A percentile compares a stretch with the other conserved stretches of the same genome.
phyloP scores from a whole-genome alignment of 2,329 filamentous ascomycete species.

The Xylaria digitata region DNA sequence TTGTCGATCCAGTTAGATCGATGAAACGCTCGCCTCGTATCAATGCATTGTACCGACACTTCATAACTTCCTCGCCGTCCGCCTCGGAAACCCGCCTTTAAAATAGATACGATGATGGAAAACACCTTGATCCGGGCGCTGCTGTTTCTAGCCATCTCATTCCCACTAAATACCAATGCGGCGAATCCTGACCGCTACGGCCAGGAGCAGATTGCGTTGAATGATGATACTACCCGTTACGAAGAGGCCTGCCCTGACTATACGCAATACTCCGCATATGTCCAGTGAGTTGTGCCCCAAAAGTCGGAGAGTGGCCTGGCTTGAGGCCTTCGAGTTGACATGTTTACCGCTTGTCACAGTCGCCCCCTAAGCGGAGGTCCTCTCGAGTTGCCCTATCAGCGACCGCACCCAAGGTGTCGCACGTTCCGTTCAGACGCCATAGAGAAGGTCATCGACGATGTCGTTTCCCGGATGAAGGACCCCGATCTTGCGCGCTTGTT shows the following conservation, averaged over 20 bases:
- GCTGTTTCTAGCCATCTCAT: constrained; percentile 39
- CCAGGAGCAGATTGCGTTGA: constrained; percentile 50
- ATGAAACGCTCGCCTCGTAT: not conserved
- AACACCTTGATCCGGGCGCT: constrained; percentile 10
- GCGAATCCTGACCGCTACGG: constrained; percentile 42
- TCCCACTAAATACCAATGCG: constrained; percentile 29
- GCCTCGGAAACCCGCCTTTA: not conserved
- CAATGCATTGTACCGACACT: constrained; percentile 10
- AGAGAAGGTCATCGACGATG: constrained; percentile 85
- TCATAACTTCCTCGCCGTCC: constrained; percentile 4
- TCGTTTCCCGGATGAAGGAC: constrained; percentile 83
- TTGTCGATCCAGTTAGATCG: not conserved
- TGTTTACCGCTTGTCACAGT: constrained; percentile 58
- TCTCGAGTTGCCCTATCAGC: constrained; percentile 84
- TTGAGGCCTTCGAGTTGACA: constrained; percentile 26
- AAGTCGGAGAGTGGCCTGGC: not conserved
- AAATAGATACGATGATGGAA: constrained; percentile 21
- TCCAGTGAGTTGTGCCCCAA: constrained; percentile 60
- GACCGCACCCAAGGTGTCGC: constrained; percentile 82
- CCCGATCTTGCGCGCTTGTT: constrained; percentile 92
- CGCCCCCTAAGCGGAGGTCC: constrained; percentile 83
- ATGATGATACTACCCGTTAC: constrained; percentile 50
- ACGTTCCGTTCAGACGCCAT: constrained; percentile 90
- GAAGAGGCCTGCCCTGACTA: constrained; percentile 72
- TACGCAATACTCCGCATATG: constrained; percentile 66